Conservation (phyloP, 2,329 filamentous ascomycete genomes). For the Aspergillus unguis region DNA sequence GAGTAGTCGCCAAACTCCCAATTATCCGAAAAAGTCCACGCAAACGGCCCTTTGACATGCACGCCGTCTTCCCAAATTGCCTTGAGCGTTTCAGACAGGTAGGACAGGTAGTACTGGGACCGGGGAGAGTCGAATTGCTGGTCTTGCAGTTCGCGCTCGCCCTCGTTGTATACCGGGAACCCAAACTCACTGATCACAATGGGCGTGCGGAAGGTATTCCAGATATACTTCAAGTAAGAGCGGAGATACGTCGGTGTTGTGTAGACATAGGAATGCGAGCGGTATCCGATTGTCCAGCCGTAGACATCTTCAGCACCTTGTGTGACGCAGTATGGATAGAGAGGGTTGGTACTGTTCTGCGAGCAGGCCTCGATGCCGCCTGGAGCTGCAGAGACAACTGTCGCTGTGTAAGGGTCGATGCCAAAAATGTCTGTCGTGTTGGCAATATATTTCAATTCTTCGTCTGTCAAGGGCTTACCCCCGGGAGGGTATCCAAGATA, state of each 20-base stretch:
- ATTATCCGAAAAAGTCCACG: slow-evolving; percentile 54
- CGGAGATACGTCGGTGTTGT: slow-evolving; percentile 48
- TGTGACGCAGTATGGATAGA: slow-evolving; percentile 54
- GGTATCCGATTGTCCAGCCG: slow-evolving; percentile 60
- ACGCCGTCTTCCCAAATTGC: slow-evolving; percentile 57
- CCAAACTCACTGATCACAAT: slow-evolving; percentile 55
- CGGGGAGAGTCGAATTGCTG: slow-evolving; percentile 55
- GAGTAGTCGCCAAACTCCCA: slow-evolving; percentile 55
- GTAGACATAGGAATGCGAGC: slow-evolving; percentile 56
- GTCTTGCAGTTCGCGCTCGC: slow-evolving; percentile 44
- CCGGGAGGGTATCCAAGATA: slow-evolving; percentile 44
- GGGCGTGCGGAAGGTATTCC: slow-evolving; percentile 55
- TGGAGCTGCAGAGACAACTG: slow-evolving; percentile 50
- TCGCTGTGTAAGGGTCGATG: slow-evolving; percentile 58
- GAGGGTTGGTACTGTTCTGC: slow-evolving; percentile 40
- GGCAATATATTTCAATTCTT: slow-evolving; percentile 50
- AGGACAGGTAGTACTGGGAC: slow-evolving; percentile 55
- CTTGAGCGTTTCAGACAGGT: slow-evolving; percentile 54
- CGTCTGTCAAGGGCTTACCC: slow-evolving; percentile 44
- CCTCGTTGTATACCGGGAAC: slow-evolving; percentile 50
- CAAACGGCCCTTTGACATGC: slow-evolving; percentile 52
- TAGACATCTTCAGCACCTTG: slow-evolving; percentile 47
- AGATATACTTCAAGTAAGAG: slow-evolving; percentile 57
- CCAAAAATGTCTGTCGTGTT: slow-evolving; percentile 56
- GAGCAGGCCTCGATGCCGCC: slow-evolving; percentile 50